Base-by-base conservation (phyloP, 2,329 filamentous ascomycete genomes). In the Sclerotinia sclerotiorum region DNA sequence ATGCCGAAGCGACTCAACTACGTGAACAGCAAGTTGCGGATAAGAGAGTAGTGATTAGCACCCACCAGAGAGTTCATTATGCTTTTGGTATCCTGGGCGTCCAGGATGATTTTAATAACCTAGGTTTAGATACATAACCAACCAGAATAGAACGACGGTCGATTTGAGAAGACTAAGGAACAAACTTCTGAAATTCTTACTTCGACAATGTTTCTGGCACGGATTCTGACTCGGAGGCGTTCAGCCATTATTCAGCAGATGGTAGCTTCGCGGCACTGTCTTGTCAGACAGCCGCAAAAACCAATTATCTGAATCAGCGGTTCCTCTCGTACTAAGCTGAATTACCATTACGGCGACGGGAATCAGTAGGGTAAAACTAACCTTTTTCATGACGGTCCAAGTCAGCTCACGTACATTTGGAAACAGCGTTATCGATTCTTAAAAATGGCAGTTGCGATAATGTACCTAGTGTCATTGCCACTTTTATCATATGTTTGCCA, bases 31-130 rank as follows among this genome's bases (percentile, higher is more conserved):
- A 65, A 75, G 76, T 21, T 21, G 82, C 86, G 73, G 79, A 84
- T n/a, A 78, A 82, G 65, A 83, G 84, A 73, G 77, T 94, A 15
- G 84, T 89, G 29, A 80, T 90, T n/a, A 85, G 85, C 58, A 84
- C 85, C 72, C 83, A 83, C 11, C 87, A 91, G 74, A 83, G 87
- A 73, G 83, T 90, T 4, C 88, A 89, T 74, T 93, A 90, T 81
- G 93, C 92, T 1, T 84, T 96, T 77, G 94, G 94, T 0, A 76
- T 97, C 68, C 79, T 97, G 70, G 88, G 87, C 3, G 84, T 92
- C n/a, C 91, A 96, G 75, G 86, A 90, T 68, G 92, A 96, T 78
- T 82, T 95, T 71, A 83, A 87, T 71, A 83, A 81, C 73, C 78
- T 92, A 74, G 85, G 86, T 68, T 75, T 91, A 52, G 82, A 39